These are phyloP conservation scores for Eucalyptus virginea DNA, from an alignment of 345 rosid genomes.

Conservation along the genomic window DNA sequence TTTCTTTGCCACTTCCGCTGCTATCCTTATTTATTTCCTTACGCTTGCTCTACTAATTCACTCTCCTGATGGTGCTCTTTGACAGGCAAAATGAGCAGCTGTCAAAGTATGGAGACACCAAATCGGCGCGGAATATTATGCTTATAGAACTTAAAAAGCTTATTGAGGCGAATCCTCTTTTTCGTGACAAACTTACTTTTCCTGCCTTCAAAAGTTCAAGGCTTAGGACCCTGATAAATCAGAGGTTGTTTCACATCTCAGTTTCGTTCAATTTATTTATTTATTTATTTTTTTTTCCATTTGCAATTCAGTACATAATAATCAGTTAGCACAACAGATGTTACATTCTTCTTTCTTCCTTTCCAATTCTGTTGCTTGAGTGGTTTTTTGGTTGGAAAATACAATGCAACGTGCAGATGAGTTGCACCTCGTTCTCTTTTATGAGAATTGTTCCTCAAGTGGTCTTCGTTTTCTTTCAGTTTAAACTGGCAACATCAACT, in stretches of 20 bases:
- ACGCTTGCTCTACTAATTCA: not conserved
- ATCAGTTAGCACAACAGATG: not conserved
- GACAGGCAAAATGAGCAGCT: conserved; percentile 80
- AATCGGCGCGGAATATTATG: conserved; percentile 65
- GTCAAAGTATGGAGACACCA: conserved; percentile 74
- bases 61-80: not conserved
- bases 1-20: not conserved
- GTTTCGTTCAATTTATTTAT: not conserved
- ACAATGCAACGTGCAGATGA: not conserved
- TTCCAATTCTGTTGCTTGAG: not conserved
- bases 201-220: conserved; percentile 65
- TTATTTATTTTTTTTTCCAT: not conserved
- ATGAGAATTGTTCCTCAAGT: not conserved
- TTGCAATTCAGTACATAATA: not conserved
- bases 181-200: conserved; percentile 63
- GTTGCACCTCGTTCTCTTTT: not conserved
- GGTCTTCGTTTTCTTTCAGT: conserved; percentile 19
- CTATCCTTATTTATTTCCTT: not conserved
- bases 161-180: conserved; percentile 70
- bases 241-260: conserved; percentile 35
- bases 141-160: conserved; percentile 59
- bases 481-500: conserved; percentile 96
- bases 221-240: conserved; percentile 77
- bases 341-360: not conserved
- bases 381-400: not conserved